phyloP scores from a whole-genome alignment of 371 early-diverging fungal genomes.

The Mortierella sp. region DNA sequence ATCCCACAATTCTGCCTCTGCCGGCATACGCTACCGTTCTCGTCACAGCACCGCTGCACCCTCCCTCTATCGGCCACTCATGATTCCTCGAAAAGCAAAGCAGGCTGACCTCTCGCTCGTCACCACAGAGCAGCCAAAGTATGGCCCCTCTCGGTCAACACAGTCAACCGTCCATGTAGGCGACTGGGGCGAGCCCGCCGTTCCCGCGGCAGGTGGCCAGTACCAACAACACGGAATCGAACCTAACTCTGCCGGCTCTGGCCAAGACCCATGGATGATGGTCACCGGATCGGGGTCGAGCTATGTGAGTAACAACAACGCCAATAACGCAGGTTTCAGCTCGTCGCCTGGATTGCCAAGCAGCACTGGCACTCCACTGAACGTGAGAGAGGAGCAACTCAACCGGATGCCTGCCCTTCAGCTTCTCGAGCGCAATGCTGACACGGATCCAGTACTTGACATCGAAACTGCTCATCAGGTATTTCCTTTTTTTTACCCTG shows the following conservation, averaged over 20 bases:
- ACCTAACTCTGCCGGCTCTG: conserved; percentile 31
- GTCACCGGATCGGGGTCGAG: conserved; percentile 48
- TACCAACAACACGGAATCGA: conserved; percentile 20
- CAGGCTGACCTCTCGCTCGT: conserved; percentile 39
- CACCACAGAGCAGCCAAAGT: conserved; percentile 44
- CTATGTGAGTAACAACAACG: conserved; percentile 7
- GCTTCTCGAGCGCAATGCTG: conserved; percentile 59
- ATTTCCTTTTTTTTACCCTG: conserved; percentile 21
- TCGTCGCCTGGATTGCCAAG: conserved; percentile 9
- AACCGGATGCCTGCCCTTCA: conserved; percentile 57
- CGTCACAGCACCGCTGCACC: conserved; percentile 29
- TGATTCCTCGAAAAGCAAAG: conserved; percentile 47
- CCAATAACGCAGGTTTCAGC: background rate
- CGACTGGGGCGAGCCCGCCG: conserved; percentile 49
- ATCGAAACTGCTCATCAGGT: conserved; percentile 64
- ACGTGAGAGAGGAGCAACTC: conserved; percentile 41
- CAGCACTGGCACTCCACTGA: conserved; percentile 25
- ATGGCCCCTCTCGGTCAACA: conserved; percentile 43
- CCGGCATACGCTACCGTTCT: conserved; percentile 23
- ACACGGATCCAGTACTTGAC: conserved; percentile 66
- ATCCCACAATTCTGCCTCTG: background rate
- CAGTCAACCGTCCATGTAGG: conserved; percentile 44
- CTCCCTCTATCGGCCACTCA: conserved; percentile 44
- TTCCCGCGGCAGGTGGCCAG: conserved; percentile 11
- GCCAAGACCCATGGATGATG: conserved; percentile 49